Percentiles rank a stretch among this genome's conserved stretches.
phyloP scores from a whole-genome alignment of 2,329 filamentous ascomycete species.

The Gliomastix tumulicola region DNA sequence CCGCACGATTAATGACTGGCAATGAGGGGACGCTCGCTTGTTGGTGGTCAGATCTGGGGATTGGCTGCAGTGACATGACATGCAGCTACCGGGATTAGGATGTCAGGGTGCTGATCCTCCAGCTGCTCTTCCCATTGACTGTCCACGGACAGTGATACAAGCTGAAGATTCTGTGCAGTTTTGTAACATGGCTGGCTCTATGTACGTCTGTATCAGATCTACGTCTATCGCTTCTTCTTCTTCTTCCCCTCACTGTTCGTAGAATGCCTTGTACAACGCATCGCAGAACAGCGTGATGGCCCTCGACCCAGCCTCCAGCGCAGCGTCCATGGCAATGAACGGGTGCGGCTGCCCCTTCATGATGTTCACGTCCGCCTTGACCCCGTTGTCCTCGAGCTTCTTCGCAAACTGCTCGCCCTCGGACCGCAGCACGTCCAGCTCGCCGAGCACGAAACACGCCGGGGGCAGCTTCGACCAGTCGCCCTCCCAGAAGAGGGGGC shows the following conservation, averaged over 20 bases:
- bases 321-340: conserved; percentile 51
- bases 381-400: conserved; percentile 37
- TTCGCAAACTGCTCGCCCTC: conserved; percentile 44
- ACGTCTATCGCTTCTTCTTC: too few relatives aligned
- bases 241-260: background rate
- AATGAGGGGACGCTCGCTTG: too few relatives aligned
- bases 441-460: conserved; percentile 17
- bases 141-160: too few relatives aligned
- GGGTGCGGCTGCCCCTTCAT: conserved; percentile 29
- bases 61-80: too few relatives aligned
- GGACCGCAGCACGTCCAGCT: conserved; percentile 40
- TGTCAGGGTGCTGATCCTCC: too few relatives aligned
- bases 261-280: conserved; percentile 5
- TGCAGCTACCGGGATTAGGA: too few relatives aligned
- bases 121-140: too few relatives aligned
- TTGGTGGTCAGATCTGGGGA: too few relatives aligned
- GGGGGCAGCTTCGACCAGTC: conserved; percentile 37
- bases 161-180: too few relatives aligned
- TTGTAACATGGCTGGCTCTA: too few relatives aligned
- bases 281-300: conserved; percentile 38
- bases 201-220: too few relatives aligned
- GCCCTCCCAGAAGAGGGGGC: conserved; percentile 41
- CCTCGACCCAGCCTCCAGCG: conserved; percentile 39
- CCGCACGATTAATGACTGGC: too few relatives aligned
- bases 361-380: conserved; percentile 30